Evolutionary conservation across 1,284 basidiomycete genomes (phyloP), one percentile per base, ranked within the genome.

Genomic region (Cryptococcus sp.): DNA sequence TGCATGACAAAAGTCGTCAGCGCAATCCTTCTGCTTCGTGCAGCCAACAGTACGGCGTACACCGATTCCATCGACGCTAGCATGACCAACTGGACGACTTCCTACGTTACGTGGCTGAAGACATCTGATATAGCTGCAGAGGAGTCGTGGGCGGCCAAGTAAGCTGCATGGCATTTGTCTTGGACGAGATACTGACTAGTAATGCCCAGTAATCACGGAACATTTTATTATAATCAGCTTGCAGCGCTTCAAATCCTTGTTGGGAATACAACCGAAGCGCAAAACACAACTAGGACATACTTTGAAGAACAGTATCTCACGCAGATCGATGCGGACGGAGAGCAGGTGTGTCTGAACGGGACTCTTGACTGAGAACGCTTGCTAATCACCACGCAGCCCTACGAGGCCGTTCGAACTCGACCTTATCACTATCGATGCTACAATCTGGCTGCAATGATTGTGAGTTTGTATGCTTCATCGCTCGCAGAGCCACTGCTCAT

Each of bases 401-500:
- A 61, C 26, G 73, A 75, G 57, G 44, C 65, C 15, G 59, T 55
- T 20, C 67, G 73, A 50, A 74, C 75, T 0, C 58, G 74, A 19
- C 71, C 74, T 0, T 74, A 65, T 61, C 74, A 76, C 57, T 76
- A 76, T 57, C 61, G 69, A 25, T 58, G 69, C 13, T 76, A 74
- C 67, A 75, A 74, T 55, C 61, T 75, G 13, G 69, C 69, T 11
- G 72, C 57, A 10, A 26, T 55, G 15, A 45, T 43, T 22, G 41
- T 44, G 13, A 44, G 41, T n/a, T 2, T 11, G 13, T 8, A 44
- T 44, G n/a, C 41, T 34, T 34, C 13, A 2, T 5, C 29, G 29
- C 2, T 34, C 3, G 15, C 2, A 11, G n/a, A 22, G 3, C 41
- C n/a, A 22, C 8, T n/a, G 41, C 41, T 44, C n/a, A 44, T n/a